These are phyloP conservation scores for Blastobotrys illinoisensis DNA, from an alignment of 1,139 yeast genomes.

Conservation along the genomic window DNA sequence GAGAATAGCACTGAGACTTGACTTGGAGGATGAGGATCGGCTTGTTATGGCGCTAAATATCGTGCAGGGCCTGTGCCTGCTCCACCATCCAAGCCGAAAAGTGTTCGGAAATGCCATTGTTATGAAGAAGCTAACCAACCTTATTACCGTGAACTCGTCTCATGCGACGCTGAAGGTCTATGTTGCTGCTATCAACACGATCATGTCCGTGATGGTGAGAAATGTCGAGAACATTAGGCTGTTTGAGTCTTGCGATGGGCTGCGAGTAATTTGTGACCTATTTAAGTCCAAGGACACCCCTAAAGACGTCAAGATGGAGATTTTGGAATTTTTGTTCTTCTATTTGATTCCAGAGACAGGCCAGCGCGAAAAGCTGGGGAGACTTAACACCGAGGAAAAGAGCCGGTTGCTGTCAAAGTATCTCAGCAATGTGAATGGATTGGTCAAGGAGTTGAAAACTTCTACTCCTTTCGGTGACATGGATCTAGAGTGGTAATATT, in stretches of 20 bases:
- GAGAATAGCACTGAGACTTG: conserved; percentile 33
- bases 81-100: conserved; percentile 54
- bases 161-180: conserved; percentile 27
- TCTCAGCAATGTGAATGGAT: conserved; percentile 42
- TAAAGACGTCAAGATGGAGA: conserved; percentile 45
- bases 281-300: conserved; percentile 36
- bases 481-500: conserved; percentile 40
- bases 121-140: conserved; percentile 24
- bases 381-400: conserved; percentile 48
- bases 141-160: conserved; percentile 11
- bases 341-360: conserved; percentile 63
- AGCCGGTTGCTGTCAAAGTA: conserved; percentile 46
- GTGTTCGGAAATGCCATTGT: conserved; percentile 37
- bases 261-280: conserved; percentile 45
- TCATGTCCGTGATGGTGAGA: conserved; percentile 57
- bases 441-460: conserved; percentile 41
- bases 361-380: conserved; percentile 16
- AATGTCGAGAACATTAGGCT: conserved; percentile 51
- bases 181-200: conserved; percentile 48
- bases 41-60: conserved; percentile 37
- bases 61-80: conserved; percentile 56
- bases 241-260: conserved; percentile 59
- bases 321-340: conserved; percentile 66
- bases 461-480: conserved; percentile 47
- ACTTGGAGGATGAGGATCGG: conserved; percentile 13